Conservation (phyloP, 164 flowering plant genomes). For the Umbellularia californica region DNA sequence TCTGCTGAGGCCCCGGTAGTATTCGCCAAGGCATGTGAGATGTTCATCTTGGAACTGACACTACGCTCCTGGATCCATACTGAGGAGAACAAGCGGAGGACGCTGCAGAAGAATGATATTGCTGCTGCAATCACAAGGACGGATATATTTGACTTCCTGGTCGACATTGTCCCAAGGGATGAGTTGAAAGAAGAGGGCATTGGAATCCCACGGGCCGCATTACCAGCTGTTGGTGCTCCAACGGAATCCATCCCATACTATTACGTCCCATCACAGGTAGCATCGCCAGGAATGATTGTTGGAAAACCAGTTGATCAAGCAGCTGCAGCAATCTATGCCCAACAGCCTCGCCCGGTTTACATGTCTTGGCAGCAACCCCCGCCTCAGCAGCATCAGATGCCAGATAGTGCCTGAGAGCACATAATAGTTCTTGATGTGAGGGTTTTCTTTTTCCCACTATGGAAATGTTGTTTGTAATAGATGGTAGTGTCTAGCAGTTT, state of each 20-base stretch:
- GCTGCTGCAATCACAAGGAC: constrained; percentile 23
- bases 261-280: constrained; percentile 8
- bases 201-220: constrained; percentile 13
- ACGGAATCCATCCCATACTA: constrained; percentile 14
- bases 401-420: constrained; percentile 6
- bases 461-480: not conserved
- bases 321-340: constrained; percentile 12
- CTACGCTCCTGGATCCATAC: constrained; percentile 24
- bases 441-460: not conserved
- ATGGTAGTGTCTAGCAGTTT: not conserved
- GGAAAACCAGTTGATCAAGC: constrained; percentile 18
- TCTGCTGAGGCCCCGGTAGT: constrained; percentile 22
- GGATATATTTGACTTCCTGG: constrained; percentile 22
- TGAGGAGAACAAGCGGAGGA: constrained; percentile 24
- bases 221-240: constrained; percentile 15
- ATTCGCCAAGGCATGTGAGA: constrained; percentile 23
- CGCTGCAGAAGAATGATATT: constrained; percentile 24
- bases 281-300: constrained; percentile 11
- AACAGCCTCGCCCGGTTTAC: constrained; percentile 10
- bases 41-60: constrained; percentile 22
- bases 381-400: constrained; percentile 7
- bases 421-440: not conserved
- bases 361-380: constrained; percentile 22
- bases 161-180: constrained; percentile 23
- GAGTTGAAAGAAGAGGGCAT: constrained; percentile 22